A percentile compares a stretch with the other conserved stretches of the same genome.
phyloP scores from a whole-genome alignment of 371 early-diverging fungal species.

The Massospora cicadina region DNA sequence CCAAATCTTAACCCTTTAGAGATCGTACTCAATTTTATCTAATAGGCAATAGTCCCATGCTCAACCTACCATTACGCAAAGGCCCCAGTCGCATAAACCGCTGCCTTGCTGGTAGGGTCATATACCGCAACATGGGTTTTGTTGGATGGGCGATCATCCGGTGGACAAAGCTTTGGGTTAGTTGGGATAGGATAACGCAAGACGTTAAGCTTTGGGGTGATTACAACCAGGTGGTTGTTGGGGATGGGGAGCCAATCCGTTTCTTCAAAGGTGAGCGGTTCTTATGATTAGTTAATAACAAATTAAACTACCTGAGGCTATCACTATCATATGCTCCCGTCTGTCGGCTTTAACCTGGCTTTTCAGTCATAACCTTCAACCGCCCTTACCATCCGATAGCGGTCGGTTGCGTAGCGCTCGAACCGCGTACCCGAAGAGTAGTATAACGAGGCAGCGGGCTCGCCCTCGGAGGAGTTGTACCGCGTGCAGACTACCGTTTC shows the following conservation, averaged over 20 bases:
- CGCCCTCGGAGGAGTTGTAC: conserved; percentile 44
- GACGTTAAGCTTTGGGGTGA: conserved; percentile 59
- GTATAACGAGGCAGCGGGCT: conserved; percentile 59
- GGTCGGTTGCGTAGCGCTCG: conserved; percentile 36
- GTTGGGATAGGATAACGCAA: conserved; percentile 46
- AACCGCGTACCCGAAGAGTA: conserved; percentile 53
- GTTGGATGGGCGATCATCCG: too few species aligned
- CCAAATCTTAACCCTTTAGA: too few species aligned
- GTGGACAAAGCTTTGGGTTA: too few species aligned
- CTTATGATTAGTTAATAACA: conserved; percentile 16
- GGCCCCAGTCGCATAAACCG: too few species aligned
- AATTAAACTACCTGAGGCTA: conserved; percentile 38
- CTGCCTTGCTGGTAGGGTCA: too few species aligned
- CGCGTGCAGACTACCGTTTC: conserved; percentile 56
- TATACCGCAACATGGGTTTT: too few species aligned
- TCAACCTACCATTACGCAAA: too few species aligned
- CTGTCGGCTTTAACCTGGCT: conserved; percentile 42
- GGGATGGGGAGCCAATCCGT: conserved; percentile 71
- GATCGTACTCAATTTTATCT: too few species aligned
- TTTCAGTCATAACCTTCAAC: not conserved
- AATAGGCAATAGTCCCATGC: too few species aligned
- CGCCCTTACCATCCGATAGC: conserved; percentile 42
- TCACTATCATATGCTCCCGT: conserved; percentile 64
- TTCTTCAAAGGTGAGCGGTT: conserved; percentile 67
- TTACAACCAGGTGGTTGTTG: conserved; percentile 52